A percentile compares a stretch with the other conserved stretches of the same genome.
Evolutionary conservation across 257 asterid genomes (phyloP).

Genomic region (Fraxinus quadrangulata): DNA sequence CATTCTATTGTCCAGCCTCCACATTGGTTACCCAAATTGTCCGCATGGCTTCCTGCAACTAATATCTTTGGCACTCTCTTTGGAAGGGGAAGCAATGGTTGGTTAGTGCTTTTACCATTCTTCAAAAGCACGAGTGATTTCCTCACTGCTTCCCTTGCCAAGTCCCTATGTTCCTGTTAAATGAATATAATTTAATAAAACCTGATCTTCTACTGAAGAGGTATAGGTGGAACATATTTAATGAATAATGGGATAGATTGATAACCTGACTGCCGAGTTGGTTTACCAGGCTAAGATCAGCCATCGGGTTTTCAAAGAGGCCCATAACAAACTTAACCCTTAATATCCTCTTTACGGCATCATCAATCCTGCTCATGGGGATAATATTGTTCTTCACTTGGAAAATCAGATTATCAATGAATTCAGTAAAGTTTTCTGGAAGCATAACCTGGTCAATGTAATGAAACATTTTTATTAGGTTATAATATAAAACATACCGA

Average conservation of each 20-base stretch:
- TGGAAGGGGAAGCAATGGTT: slow-evolving; percentile 52
- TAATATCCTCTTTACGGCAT: slow-evolving; percentile 39
- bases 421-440: slow-evolving; percentile 34
- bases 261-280: slow-evolving; percentile 44
- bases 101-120: slow-evolving; percentile 48
- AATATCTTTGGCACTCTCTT: slow-evolving; percentile 46
- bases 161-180: slow-evolving; percentile 60
- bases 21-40: slow-evolving; percentile 64
- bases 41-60: slow-evolving; percentile 62
- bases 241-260: background rate
- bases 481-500: slow-evolving; percentile 31
- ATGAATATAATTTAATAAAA: background rate
- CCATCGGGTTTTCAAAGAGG: slow-evolving; percentile 43
- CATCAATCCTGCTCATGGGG: slow-evolving; percentile 43
- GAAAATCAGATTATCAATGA: slow-evolving; percentile 34
- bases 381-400: slow-evolving; percentile 39
- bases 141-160: slow-evolving; percentile 83
- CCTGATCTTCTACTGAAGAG: background rate
- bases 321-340: slow-evolving; percentile 50
- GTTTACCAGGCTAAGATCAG: slow-evolving; percentile 39
- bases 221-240: background rate
- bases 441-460: slow-evolving; percentile 41
- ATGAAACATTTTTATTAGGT: background rate
- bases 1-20: slow-evolving; percentile 71
- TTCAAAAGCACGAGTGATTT: slow-evolving; percentile 72